Conservation (phyloP, 495 filamentous ascomycete genomes). For the Aspergillus conjunctus region DNA sequence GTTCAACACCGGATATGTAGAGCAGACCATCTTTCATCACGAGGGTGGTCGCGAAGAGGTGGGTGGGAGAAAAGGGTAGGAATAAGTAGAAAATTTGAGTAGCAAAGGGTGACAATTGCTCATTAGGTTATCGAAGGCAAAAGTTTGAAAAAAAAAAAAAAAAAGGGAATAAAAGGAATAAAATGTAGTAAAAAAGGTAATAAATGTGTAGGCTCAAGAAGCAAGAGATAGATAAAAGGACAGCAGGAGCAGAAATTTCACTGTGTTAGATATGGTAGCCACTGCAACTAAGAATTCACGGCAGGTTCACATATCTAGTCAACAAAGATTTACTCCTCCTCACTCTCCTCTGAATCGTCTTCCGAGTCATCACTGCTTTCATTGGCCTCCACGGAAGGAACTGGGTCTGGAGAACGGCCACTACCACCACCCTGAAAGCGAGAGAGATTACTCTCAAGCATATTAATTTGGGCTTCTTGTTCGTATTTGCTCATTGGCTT, state of each 20-base stretch:
- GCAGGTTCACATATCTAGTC: neutral
- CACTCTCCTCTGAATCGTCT: slow-evolving; percentile 58
- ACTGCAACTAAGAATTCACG: neutral
- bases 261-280: neutral
- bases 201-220: neutral
- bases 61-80: neutral
- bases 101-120: slow-evolving; percentile 1
- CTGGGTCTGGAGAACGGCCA: slow-evolving; percentile 43
- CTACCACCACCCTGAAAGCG: slow-evolving; percentile 48
- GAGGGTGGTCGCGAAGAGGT: neutral
- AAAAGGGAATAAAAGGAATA: neutral
- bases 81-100: neutral
- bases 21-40: slow-evolving; percentile 4
- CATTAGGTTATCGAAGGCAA: neutral
- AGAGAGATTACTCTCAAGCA: slow-evolving; percentile 63
- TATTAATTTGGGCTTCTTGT: slow-evolving; percentile 84
- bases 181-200: neutral
- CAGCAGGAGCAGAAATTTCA: neutral
- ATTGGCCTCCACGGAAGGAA: slow-evolving; percentile 49
- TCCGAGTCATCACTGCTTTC: slow-evolving; percentile 54
- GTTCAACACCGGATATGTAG: slow-evolving; percentile 14
- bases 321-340: slow-evolving; percentile 50
- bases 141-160: neutral
- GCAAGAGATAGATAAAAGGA: neutral
- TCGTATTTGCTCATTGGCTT: slow-evolving; percentile 97